phyloP scores from a whole-genome alignment of 441 rosid genomes.

The Euphorbia celastroides region DNA sequence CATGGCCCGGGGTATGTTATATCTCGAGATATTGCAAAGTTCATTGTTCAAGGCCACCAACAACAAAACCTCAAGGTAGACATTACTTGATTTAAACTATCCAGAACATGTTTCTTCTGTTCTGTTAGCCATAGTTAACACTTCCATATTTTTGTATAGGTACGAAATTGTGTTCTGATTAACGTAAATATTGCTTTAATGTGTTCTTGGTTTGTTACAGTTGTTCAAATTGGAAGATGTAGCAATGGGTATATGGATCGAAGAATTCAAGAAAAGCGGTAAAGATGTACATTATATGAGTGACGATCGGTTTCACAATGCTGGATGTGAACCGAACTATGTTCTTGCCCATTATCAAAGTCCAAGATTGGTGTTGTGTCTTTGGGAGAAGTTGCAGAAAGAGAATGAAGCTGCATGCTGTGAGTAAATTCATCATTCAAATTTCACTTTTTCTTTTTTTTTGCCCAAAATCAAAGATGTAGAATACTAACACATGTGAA shows the following conservation, averaged over 20 bases:
- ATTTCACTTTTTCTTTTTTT: not conserved
- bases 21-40: slow-evolving; percentile 69
- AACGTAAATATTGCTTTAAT: not conserved
- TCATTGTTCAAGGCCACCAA: slow-evolving; percentile 63
- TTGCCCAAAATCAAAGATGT: not conserved
- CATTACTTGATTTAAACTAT: slow-evolving; percentile 8
- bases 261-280: slow-evolving; percentile 52
- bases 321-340: slow-evolving; percentile 64
- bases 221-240: slow-evolving; percentile 90
- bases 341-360: slow-evolving; percentile 86
- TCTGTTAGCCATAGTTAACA: not conserved
- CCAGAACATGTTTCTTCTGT: not conserved
- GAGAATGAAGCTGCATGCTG: slow-evolving; percentile 62
- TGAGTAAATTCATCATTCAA: slow-evolving; percentile 30
- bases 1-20: slow-evolving; percentile 87
- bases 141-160: not conserved
- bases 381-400: slow-evolving; percentile 82
- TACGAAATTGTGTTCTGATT: not conserved
- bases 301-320: slow-evolving; percentile 67
- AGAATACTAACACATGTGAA: not conserved
- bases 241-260: slow-evolving; percentile 94
- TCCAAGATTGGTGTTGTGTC: slow-evolving; percentile 66
- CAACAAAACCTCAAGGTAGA: slow-evolving; percentile 61
- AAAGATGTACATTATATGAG: slow-evolving; percentile 47
- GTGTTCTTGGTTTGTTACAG: slow-evolving; percentile 28